Evolutionary conservation across 2,329 filamentous ascomycete species (phyloP).

Genomic region (Sporothrix phasma): DNA sequence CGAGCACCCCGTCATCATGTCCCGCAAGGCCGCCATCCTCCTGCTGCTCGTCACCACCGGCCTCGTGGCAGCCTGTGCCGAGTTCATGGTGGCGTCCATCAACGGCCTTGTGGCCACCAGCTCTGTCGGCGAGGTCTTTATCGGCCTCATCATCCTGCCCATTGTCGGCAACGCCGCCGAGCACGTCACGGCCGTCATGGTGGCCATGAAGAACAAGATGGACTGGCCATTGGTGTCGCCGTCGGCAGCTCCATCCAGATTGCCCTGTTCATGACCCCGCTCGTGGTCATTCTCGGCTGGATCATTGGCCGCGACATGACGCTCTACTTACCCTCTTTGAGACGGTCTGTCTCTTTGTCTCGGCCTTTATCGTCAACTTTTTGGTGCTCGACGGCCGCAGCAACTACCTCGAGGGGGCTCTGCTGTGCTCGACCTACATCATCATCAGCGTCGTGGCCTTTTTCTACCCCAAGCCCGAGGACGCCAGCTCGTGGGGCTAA

Average conservation of each 20-base stretch:
- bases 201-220: constrained; percentile 68
- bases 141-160: constrained; percentile 61
- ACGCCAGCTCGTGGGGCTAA: constrained; percentile 14
- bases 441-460: constrained; percentile 59
- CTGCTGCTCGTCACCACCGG: constrained; percentile 54
- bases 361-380: constrained; percentile 79
- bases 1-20: constrained; percentile 32
- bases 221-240: constrained; percentile 63
- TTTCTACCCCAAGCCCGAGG: constrained; percentile 43
- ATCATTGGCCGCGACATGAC: constrained; percentile 58
- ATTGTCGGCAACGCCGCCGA: constrained; percentile 67
- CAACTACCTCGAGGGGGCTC: constrained; percentile 74
- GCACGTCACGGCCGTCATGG: constrained; percentile 60
- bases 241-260: constrained; percentile 65
- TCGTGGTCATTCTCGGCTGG: constrained; percentile 65
- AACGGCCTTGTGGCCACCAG: constrained; percentile 48
- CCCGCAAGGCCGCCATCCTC: constrained; percentile 47
- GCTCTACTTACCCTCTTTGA: constrained; percentile 79
- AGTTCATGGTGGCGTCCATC: constrained; percentile 61
- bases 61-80: constrained; percentile 58
- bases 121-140: constrained; percentile 54
- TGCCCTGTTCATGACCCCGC: constrained; percentile 58
- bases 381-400: constrained; percentile 74
- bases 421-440: constrained; percentile 56
- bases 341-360: constrained; percentile 77